phyloP scores from a whole-genome alignment of 352 stramenopile genomes.

The Phytophthora citrophthora region DNA sequence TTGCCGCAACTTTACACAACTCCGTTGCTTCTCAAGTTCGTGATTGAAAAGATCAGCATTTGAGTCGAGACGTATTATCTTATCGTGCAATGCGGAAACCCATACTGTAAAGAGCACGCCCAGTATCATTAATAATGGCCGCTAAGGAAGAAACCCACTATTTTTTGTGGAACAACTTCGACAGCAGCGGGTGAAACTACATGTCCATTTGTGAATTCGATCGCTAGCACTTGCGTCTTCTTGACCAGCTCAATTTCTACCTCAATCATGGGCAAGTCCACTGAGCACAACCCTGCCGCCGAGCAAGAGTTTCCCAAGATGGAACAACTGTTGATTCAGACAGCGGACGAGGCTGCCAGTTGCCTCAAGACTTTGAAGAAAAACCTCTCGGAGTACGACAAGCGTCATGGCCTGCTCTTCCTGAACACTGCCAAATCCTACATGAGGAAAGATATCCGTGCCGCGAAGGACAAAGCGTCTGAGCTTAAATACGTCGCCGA shows the following conservation, averaged over 20 bases:
- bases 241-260: neutral
- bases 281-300: conserved; percentile 1
- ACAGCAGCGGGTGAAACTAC: neutral
- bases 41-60: too few relatives aligned
- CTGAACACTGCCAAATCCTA: conserved; percentile 31
- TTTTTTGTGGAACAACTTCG: conserved; percentile 3
- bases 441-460: conserved; percentile 27
- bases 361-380: conserved; percentile 26
- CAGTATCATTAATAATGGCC: conserved; percentile 2
- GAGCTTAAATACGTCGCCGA: conserved; percentile 22
- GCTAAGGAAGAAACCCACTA: conserved; percentile 7
- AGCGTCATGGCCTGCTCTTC: conserved; percentile 23
- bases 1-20: too few relatives aligned
- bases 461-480: conserved; percentile 23
- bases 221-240: neutral
- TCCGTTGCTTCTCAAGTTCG: too few relatives aligned
- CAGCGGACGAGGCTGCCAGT: conserved; percentile 9
- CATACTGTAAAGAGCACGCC: neutral
- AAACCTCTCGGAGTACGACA: conserved; percentile 32
- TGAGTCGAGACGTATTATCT: too few relatives aligned
- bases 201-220: conserved; percentile 19
- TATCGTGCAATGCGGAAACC: too few relatives aligned
- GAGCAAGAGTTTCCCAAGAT: conserved; percentile 26
- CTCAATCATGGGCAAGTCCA: conserved; percentile 28
- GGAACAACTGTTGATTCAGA: conserved; percentile 23